Evolutionary conservation across 2,329 filamentous ascomycete genomes (phyloP), one percentile per base, ranked within the genome.

Genomic region (Cladophialophora bantiana): DNA sequence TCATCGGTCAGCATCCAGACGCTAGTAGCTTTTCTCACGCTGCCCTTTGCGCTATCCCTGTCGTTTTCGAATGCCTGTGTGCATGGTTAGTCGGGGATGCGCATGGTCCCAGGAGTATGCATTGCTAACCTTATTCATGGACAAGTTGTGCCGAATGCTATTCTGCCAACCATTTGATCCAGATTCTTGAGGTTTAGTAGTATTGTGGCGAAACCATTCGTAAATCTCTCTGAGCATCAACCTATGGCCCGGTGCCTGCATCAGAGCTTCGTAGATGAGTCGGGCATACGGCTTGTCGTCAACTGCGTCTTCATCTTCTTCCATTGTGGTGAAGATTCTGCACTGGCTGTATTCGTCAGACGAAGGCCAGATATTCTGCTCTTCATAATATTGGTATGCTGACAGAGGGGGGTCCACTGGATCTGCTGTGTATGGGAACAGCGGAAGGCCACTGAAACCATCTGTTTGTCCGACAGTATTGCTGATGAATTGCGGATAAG

Each of bases 71-170:
- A 79, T n/a, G 76, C 77, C 77, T 80, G 68, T 26, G 38, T 38
- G 34, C 54, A 58, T 52, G 52, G 52, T 68, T 35, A 62, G 59
- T 26, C 13, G 18, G 45, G 66, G 57, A 55, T 20, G 18, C 10
- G 34, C n/a, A 32, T 18, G 36, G 12, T 34, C 35, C 34, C 20
- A 32, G 52, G 32, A 36, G 55, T 26, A 13, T 18, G 66, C 10
- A 9, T 38, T 35, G 83, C 88, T 80, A 87, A 97, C 94, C 68
- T 86, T 85, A 74, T 98, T 98, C 94, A 98, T 97, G 56, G 93
- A 97, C 7, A 98, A 82, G 73, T 98, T 98, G 78, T 98, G 94
- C 1, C 94, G 88, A 71, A 98, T 96, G 76, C 92, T 96, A 78
- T 97, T 98, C 79, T 94, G 91, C 94, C 94, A 98, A 9, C 94